Base-by-base conservation (phyloP, 352 stramenopile species). In the Globisporangium megalacanthum region DNA sequence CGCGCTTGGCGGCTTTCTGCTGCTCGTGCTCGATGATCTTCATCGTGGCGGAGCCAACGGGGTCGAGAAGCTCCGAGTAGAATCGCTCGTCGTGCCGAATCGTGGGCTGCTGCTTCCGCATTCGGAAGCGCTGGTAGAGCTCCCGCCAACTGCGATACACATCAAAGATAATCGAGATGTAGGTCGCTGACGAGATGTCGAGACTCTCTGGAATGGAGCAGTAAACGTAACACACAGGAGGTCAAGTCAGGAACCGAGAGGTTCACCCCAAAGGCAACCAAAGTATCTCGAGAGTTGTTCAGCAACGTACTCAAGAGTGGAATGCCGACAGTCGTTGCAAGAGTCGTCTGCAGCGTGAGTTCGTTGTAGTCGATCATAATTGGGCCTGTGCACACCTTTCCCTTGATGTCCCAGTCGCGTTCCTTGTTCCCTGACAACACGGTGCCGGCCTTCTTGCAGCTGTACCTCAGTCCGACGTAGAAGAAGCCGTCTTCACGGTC, bases 391-490 rank as follows among this genome's bases (percentile, higher is more conserved):
- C 74, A 87, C 17, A 90, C 49, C 60, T 79, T 78, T 2, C 68
- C 77, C 49, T 87, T 87, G 45, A 88, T 33, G n/a, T 79, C 69
- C 61, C 76, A 76, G 22, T 73, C 17, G 19, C n/a, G 53, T 62
- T 51, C 50, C 47, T 6, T 58, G 62, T 49, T 48, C 37, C 31
- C 54, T 42, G 3, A 54, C 49, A 37, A 63, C 61, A 9, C 56
- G 45, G 14, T 20, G 22, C 37, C 19, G 15, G 25, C n/a, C 25
- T 60, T 48, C 29, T 64, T 69, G 45, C 63, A 64, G 31, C 77
- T 79, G 61, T 89, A 90, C 49, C 78, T 87, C 39, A 90, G 47
- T 5, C 82, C 82, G 42, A 88, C 22, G 58, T 90, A 92, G 14
- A 90, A 62, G 49, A 85, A 92, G 10, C 82, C 79, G 51, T 92